Evolutionary conservation across 441 rosid genomes (phyloP).

Genomic region (Erodium texanum): DNA sequence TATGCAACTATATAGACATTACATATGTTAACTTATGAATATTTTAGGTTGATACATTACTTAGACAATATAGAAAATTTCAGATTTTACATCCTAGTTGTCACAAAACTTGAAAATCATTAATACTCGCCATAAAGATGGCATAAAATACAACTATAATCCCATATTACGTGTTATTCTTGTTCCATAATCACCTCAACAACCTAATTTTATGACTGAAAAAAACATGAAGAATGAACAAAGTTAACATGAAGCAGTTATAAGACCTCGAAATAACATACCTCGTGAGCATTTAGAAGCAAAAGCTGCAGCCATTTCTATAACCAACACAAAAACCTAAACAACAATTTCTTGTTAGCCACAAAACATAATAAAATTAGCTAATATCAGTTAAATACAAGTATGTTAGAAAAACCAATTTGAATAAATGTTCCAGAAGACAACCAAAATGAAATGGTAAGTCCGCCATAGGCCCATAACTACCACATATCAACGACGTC

Average conservation of each 20-base stretch:
- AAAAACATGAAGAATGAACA: background rate
- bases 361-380: too few relatives aligned
- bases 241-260: background rate
- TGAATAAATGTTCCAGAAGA: background rate
- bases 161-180: background rate
- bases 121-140: background rate
- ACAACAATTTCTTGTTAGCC: too few relatives aligned
- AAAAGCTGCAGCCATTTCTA: slow-evolving; percentile 22
- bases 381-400: too few relatives aligned
- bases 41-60: too few relatives aligned
- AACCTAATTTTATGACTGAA: background rate
- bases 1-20: too few relatives aligned
- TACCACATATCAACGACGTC: background rate
- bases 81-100: background rate
- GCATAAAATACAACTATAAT: background rate
- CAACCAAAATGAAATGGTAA: background rate
- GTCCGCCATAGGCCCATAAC: background rate
- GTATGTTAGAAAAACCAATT: background rate
- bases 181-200: background rate
- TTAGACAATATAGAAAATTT: background rate
- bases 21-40: too few relatives aligned
- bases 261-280: background rate
- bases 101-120: background rate
- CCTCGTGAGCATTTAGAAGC: slow-evolving; percentile 23
- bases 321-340: background rate